Evolutionary conservation across 352 stramenopile species (phyloP).

Genomic region (Globisporangium rhizosaccharum): DNA sequence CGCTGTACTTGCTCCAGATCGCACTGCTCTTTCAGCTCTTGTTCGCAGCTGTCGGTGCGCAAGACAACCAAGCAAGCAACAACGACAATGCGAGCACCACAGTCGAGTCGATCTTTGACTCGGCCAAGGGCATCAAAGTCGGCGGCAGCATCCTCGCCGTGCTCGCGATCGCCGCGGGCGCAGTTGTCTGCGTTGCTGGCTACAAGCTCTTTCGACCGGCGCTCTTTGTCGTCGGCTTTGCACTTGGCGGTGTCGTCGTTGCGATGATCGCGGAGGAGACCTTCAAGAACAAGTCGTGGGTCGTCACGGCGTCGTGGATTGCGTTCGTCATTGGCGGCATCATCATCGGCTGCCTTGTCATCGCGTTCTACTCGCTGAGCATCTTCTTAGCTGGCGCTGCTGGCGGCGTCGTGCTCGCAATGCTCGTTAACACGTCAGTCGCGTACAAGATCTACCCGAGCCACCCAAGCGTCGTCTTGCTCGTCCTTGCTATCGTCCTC

Average conservation of each 20-base stretch:
- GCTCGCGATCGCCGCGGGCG: slow-evolving; percentile 32
- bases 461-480: slow-evolving; percentile 38
- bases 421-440: slow-evolving; percentile 45
- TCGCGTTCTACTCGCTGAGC: slow-evolving; percentile 42
- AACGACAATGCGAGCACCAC: slow-evolving; percentile 20
- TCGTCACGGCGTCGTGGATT: slow-evolving; percentile 54
- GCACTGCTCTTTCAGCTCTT: slow-evolving; percentile 12
- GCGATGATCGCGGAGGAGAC: slow-evolving; percentile 34
- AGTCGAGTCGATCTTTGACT: slow-evolving; percentile 34
- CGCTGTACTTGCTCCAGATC: slow-evolving; percentile 5
- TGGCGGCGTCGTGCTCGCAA: slow-evolving; percentile 44
- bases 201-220: slow-evolving; percentile 58
- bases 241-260: slow-evolving; percentile 37
- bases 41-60: neutral
- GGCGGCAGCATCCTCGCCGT: slow-evolving; percentile 32
- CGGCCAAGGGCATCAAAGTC: slow-evolving; percentile 30
- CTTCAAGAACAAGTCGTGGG: slow-evolving; percentile 40
- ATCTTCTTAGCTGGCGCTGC: slow-evolving; percentile 55
- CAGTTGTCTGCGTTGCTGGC: slow-evolving; percentile 31
- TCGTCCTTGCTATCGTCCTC: slow-evolving; percentile 38
- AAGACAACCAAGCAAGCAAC: neutral
- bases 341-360: slow-evolving; percentile 35
- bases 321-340: slow-evolving; percentile 48
- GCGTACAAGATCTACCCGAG: slow-evolving; percentile 53
- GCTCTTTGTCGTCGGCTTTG: slow-evolving; percentile 52